Evolutionary conservation across 768 basidiomycete genomes (phyloP), one percentile per base, ranked within the genome.

Genomic region (Austroboletus festivus): DNA sequence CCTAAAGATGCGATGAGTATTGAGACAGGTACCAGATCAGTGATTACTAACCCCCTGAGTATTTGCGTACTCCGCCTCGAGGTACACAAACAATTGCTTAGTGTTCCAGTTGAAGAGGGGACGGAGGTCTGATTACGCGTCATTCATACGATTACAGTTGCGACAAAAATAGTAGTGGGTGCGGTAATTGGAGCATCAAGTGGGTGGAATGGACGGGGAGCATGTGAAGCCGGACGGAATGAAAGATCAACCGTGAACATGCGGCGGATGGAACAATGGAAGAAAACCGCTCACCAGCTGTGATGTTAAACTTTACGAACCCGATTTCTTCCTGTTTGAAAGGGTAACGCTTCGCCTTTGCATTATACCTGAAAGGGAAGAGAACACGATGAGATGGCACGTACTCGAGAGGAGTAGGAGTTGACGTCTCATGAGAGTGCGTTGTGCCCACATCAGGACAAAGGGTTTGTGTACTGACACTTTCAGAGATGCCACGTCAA

Each of bases 31-130:
- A 46, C 38, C 34, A 45, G n/a, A n/a, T n/a, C n/a, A 22, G 50
- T 40, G 23, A 42, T 39, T 18, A 67, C 88, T 71, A 63, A 92
- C 92, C 40, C 89, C 83, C 65, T 85, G 71, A 0, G 75, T 66
- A 46, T 83, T 87, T 28, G 75, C 75, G 62, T 93, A 94, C 64
- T 94, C 90, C 0, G 89, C 93, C 57, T 84, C 80, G 28, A 95
- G 77, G 60, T 89, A 93, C 12, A 94, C 65, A 65, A 95, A 94
- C 11, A 95, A 62, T 62, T 95, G 93, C 68, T 95, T 95, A n/a
- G 93, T 94, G 68, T 95, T 95, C 92, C 92, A 95, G 69, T 93
- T 73, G 70, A 93, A 95, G 24, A 95, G 74, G 12, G 93, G 81
- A 9, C 79, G 73, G 5, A 95, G 73, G 69, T 95, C 93, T 93